Conservation (phyloP, 2,329 filamentous ascomycete genomes). For the Phyllosticta citribraziliensis region DNA sequence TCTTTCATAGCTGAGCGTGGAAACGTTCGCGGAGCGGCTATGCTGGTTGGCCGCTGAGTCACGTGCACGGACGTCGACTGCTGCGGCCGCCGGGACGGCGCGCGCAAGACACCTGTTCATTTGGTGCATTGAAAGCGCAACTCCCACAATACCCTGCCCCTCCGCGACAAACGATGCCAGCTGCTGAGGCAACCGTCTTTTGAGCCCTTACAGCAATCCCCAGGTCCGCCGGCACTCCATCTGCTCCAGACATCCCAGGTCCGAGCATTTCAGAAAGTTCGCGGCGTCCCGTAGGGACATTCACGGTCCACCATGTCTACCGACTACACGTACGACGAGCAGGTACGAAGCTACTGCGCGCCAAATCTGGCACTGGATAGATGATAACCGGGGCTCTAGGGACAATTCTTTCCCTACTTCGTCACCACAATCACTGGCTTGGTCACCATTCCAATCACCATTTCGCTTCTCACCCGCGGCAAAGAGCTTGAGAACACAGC, state of each 20-base stretch:
- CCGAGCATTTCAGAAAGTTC: neutral
- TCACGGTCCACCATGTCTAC: constrained; percentile 58
- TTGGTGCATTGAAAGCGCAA: constrained; percentile 1
- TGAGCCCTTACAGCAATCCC: neutral
- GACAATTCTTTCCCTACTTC: constrained; percentile 99
- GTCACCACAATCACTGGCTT: constrained; percentile 82
- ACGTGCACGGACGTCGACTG: constrained; percentile 2
- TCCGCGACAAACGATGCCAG: constrained; percentile 1
- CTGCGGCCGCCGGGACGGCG: constrained; percentile 4
- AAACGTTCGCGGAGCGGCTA: neutral
- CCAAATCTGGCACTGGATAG: neutral
- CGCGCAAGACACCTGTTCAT: constrained; percentile 11
- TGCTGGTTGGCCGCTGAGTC: neutral
- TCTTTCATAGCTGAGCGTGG: neutral
- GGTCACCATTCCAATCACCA: constrained; percentile 82
- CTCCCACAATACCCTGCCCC: neutral
- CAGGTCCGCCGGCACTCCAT: neutral
- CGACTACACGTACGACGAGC: constrained; percentile 97
- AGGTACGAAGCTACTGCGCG: constrained; percentile 45
- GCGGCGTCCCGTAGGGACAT: constrained; percentile 9
- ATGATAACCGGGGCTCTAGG: constrained; percentile 39
- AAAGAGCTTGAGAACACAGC: constrained; percentile 73
- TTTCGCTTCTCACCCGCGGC: constrained; percentile 71
- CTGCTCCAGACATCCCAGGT: neutral
- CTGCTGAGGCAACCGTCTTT: neutral